A percentile compares a stretch with the other conserved stretches of the same genome.
Conservation (phyloP, 805 yeast species). For the Nakazawaea wickerhamii region DNA sequence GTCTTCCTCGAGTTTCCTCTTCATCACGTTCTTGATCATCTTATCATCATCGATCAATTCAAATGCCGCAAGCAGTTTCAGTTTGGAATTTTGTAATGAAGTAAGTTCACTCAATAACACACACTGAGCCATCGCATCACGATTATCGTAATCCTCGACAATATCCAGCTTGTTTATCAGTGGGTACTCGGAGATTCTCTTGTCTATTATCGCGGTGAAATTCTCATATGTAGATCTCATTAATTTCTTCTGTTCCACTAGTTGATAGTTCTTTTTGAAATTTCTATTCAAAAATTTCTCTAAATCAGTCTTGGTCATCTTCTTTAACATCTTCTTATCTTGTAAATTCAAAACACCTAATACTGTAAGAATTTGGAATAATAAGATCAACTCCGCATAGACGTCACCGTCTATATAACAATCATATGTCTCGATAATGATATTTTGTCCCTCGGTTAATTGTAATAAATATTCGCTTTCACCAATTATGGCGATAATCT, state of each 20-base stretch:
- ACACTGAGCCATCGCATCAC: constrained; percentile 43
- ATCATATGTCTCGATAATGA: constrained; percentile 56
- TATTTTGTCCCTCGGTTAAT: constrained; percentile 28
- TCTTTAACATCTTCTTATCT: constrained; percentile 28
- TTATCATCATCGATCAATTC: constrained; percentile 53
- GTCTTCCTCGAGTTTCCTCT: constrained; percentile 35
- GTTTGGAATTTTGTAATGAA: constrained; percentile 38
- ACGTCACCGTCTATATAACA: constrained; percentile 53
- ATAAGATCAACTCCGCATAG: constrained; percentile 49
- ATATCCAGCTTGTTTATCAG: constrained; percentile 14
- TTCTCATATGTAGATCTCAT: constrained; percentile 31
- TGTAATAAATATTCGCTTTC: constrained; percentile 29
- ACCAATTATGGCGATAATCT: constrained; percentile 31
- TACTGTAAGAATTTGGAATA: constrained; percentile 48
- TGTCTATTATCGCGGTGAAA: constrained; percentile 28
- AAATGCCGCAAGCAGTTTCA: constrained; percentile 25
- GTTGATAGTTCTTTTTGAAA: constrained; percentile 55
- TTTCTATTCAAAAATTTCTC: constrained; percentile 39
- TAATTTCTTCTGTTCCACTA: constrained; percentile 45
- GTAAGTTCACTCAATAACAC: constrained; percentile 53
- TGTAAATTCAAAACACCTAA: constrained; percentile 25
- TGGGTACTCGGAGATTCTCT: constrained; percentile 46
- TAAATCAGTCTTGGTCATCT: constrained; percentile 23
- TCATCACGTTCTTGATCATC: constrained; percentile 51
- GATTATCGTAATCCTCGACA: constrained; percentile 21